phyloP scores from a whole-genome alignment of 2,329 filamentous ascomycete genomes.

The Zarea fungicola region DNA sequence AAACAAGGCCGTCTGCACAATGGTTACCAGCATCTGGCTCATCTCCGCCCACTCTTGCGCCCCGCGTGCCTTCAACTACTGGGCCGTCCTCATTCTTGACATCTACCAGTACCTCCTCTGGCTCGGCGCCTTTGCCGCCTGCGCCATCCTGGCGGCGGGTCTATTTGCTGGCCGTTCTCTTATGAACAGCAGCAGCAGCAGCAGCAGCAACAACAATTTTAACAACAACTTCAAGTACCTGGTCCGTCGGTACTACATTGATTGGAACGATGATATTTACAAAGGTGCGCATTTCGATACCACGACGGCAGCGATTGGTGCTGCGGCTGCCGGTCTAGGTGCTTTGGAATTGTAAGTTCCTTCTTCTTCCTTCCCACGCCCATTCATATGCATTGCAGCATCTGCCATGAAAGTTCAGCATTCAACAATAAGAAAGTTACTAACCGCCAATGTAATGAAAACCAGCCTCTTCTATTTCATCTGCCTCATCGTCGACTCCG shows the following conservation, averaged over 20 bases:
- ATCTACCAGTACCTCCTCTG: conserved; percentile 49
- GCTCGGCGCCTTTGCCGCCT: conserved; percentile 39
- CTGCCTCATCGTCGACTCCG: conserved; percentile 35
- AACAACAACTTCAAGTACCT: conserved; percentile 6
- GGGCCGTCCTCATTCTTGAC: conserved; percentile 47
- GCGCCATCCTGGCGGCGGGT: conserved; percentile 30
- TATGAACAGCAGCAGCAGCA: conserved; percentile 7
- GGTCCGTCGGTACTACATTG: background rate
- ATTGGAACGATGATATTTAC: conserved; percentile 1
- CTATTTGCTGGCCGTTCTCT: conserved; percentile 14
- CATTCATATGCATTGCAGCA: background rate
- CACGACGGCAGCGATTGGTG: conserved; percentile 23
- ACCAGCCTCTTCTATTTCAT: conserved; percentile 37
- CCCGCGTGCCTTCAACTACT: conserved; percentile 47
- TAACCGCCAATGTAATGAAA: background rate
- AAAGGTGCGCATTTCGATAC: no score
- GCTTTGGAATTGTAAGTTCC: conserved; percentile 38
- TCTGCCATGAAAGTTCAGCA: background rate
- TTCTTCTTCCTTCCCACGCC: accelerated
- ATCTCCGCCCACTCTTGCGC: conserved; percentile 37
- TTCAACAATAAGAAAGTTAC: no score
- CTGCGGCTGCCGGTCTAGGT: conserved; percentile 35
- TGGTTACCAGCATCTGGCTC: conserved; percentile 43
- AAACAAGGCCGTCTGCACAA: conserved; percentile 35
- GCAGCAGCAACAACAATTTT: no score